Evolutionary conservation across 805 yeast species (phyloP), one percentile per base, ranked within the genome.

Genomic region (Myxozyma mucilagina): DNA sequence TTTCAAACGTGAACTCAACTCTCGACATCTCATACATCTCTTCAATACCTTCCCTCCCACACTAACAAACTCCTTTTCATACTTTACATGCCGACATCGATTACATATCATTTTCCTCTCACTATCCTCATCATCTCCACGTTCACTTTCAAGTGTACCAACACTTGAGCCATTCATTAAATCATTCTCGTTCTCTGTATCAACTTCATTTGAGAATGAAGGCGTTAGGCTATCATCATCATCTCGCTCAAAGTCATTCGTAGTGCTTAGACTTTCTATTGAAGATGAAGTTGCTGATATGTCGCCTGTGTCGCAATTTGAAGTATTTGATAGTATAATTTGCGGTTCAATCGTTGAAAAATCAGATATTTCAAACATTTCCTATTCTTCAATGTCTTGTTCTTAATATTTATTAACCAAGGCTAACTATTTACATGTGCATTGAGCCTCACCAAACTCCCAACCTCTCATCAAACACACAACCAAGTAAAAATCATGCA

Each of bases 41-140:
- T 50, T 50, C 31, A 57, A 39, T 8, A 57, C 8, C 16, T 18
- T 42, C 13, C 56, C 60, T 14, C 56, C 60, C 14, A 24, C 1
- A 18, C 51, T 44, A 9, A 43, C 29, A 38, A 49, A 57, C 35
- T 57, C 60, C 13, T 9, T 16, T 11, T 34, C 11, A 14, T 55
- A 49, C 51, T 50, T 50, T 31, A 18, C 36, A 43, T 51, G 60
- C n/a, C 60, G 60, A 39, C 60, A 57, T 14, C 60, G 44, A 39
- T 44, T 57, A 36, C 60, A 57, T 36, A 52, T 35, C 48, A 43
- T 20, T 34, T 48, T 50, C n/a, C 56, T 38, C 16, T n/a, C 54
- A 20, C 2, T 32, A 11, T n/a, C n/a, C n/a, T n/a, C n/a, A n/a
- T n/a, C n/a, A n/a, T n/a, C n/a, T n/a, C n/a, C n/a, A n/a, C n/a